Percentiles rank a stretch among this genome's conserved stretches.
phyloP scores from a whole-genome alignment of 2,329 filamentous ascomycete species.

The Alternaria infectoria region DNA sequence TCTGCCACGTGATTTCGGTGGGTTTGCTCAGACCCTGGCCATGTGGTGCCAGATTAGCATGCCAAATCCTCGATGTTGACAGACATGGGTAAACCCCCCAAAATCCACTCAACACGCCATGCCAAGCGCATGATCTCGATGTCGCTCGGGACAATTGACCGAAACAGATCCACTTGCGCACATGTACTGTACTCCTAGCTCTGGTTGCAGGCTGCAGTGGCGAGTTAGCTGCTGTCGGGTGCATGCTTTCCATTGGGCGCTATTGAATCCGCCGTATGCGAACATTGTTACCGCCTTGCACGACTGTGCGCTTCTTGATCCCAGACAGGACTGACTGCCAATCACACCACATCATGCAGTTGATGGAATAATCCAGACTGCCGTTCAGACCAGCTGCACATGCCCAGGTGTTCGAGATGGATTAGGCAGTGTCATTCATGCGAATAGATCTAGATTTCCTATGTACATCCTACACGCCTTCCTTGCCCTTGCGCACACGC shows the following conservation, averaged over 20 bases:
- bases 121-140: slow-evolving; percentile 3
- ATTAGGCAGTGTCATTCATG: neutral
- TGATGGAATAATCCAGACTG: neutral
- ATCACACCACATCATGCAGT: neutral
- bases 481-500: neutral
- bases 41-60: slow-evolving; percentile 1
- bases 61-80: slow-evolving; percentile 4
- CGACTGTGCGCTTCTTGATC: neutral
- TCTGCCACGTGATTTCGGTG: neutral
- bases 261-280: neutral
- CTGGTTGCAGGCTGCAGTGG: neutral
- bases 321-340: neutral
- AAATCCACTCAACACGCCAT: neutral
- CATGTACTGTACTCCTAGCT: neutral
- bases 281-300: neutral
- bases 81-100: neutral
- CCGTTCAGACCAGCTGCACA: neutral
- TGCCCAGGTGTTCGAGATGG: neutral
- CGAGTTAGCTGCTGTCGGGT: neutral
- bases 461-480: slow-evolving; percentile 9
- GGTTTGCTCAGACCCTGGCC: neutral
- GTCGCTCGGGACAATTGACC: slow-evolving; percentile 1
- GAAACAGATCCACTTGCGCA: neutral
- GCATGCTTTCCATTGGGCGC: neutral
- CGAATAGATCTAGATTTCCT: slow-evolving; percentile 1